These are phyloP conservation scores for Aegilops longissima DNA, from an alignment of 176 grass and related monocot species.

Conservation along the genomic window DNA sequence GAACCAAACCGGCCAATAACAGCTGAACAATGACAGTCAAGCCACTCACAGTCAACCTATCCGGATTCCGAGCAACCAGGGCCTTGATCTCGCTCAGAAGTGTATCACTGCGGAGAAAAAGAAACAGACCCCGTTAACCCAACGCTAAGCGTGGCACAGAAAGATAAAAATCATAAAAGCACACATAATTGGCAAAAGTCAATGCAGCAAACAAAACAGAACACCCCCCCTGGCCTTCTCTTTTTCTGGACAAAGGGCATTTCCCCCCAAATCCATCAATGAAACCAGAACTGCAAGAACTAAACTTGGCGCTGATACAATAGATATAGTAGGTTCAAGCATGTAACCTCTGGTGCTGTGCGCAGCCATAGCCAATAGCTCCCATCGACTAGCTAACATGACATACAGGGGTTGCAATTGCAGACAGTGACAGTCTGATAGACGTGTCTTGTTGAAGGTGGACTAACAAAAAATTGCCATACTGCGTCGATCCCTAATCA, in stretches of 20 bases:
- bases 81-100: slow-evolving; percentile 65
- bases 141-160: not conserved
- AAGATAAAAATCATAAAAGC: not conserved
- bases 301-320: not conserved
- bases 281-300: too few relatives aligned
- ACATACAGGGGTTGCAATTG: not conserved
- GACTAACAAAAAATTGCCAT: not conserved
- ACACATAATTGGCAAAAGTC: not conserved
- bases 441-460: not conserved
- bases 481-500: not conserved
- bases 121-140: not conserved
- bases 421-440: not conserved
- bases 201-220: not conserved
- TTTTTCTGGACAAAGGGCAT: too few relatives aligned
- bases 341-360: not conserved
- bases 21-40: not conserved
- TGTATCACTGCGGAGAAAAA: slow-evolving; percentile 51
- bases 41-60: slow-evolving; percentile 67
- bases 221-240: not conserved
- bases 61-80: slow-evolving; percentile 64
- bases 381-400: not conserved
- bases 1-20: not conserved
- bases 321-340: not conserved
- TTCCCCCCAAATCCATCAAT: too few relatives aligned
- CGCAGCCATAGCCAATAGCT: not conserved